A percentile compares a stretch with the other conserved stretches of the same genome.
Evolutionary conservation across 1,284 basidiomycete species (phyloP).

Genomic region (Fomitopsis betulina): DNA sequence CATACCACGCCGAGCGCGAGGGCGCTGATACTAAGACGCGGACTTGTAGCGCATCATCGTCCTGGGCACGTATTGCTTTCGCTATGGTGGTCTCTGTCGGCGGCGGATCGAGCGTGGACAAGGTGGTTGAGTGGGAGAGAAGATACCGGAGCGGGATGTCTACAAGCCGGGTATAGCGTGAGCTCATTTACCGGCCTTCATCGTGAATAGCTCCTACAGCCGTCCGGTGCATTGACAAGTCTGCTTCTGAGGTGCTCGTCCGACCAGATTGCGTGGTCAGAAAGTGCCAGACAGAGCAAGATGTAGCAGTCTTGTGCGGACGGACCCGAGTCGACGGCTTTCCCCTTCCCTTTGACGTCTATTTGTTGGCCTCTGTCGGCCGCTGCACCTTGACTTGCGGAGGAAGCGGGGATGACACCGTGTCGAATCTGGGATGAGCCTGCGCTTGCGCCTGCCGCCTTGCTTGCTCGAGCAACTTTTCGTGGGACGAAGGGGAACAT

Average conservation of each 20-base stretch:
- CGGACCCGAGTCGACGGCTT: constrained; percentile 4
- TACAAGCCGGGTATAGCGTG: constrained; percentile 21
- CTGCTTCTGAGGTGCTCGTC: constrained; percentile 47
- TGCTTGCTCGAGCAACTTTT: constrained; percentile 18
- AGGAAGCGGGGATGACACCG: background rate
- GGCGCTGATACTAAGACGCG: constrained; percentile 50
- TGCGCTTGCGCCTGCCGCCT: constrained; percentile 1
- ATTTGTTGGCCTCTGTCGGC: background rate
- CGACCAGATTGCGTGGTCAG: constrained; percentile 59
- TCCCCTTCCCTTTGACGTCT: constrained; percentile 12
- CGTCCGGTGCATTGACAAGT: constrained; percentile 39
- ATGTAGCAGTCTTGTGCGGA: constrained; percentile 41
- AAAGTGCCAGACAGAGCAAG: constrained; percentile 54
- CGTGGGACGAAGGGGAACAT: constrained; percentile 28
- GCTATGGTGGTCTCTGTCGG: constrained; percentile 45
- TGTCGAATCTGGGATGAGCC: background rate
- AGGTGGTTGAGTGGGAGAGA: constrained; percentile 34
- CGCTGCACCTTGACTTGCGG: background rate
- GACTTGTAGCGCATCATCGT: constrained; percentile 45
- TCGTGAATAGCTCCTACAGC: constrained; percentile 38
- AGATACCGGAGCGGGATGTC: constrained; percentile 57
- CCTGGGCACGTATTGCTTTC: constrained; percentile 47
- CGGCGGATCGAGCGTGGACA: constrained; percentile 21
- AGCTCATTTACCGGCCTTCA: constrained; percentile 1
- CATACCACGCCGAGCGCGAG: constrained; percentile 35